Evolutionary conservation across 139 green algal species (phyloP), one percentile per base, ranked within the genome.

Genomic region (Picochlorum sp.): DNA sequence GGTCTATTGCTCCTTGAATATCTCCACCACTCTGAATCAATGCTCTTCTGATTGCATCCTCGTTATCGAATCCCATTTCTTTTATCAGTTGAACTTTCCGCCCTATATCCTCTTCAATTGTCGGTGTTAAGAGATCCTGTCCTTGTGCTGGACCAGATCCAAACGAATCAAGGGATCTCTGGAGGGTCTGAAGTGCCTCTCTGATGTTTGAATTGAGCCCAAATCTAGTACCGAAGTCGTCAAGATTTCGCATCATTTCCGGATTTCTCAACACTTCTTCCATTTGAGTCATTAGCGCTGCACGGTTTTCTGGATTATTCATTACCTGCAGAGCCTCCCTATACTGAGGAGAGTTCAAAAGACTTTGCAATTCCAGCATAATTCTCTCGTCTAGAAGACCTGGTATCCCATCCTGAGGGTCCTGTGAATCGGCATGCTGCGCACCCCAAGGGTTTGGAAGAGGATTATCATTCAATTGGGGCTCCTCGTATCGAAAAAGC

Each of bases 371-470:
- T n/a, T n/a, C n/a, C n/a, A n/a, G n/a, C n/a, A n/a, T 10, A 24
- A 53, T 0, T n/a, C n/a, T 31, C 16, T 3, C 20, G 35, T 12
- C 35, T 12, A n/a, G 10, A 41, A 41, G 16, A 32, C 20, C 29
- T 4, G 6, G 29, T 14, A 33, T 33, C 1, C 59, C 58, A 88
- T 33, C 55, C 67, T 51, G 16, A 79, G 35, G 76, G 67, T 85
- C 81, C 33, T 49, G 51, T 24, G 68, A 50, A 5, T 79, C 76
- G 29, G 57, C 51, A 41, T 86, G 67, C 1, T 22, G 44, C 7
- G 82, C 59, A 0, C 70, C 81, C 89, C 92, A 97, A 1, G 92
- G 92, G 75, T 99, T 99, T 9, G 92, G 92, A 51, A 99, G 80
- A 7, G 92, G 93, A 6, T 76, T 76, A 16, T 69, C 67, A 55